Evolutionary conservation across 306 rosid genomes (phyloP), one percentile per base, ranked within the genome.

Genomic region (Vigna mungo): DNA sequence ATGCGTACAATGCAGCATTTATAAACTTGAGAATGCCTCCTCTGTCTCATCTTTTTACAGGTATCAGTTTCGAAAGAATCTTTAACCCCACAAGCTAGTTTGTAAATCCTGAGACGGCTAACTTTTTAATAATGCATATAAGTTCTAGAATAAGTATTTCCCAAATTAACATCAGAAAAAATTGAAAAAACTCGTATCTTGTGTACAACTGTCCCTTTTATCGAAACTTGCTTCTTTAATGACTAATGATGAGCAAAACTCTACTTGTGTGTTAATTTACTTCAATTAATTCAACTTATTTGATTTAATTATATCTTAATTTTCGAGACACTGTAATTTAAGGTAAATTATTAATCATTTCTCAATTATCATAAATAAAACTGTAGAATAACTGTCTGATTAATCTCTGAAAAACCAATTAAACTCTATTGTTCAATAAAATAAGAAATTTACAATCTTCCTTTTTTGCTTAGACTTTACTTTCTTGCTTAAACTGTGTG

Each of bases 1-100:
- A 72, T 67, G 69, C 74, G 83, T 79, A 15, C 75, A 44, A 52
- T 72, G 49, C 46, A 41, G 68, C 67, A 43, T 68, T 78, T 74
- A 78, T 56, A 75, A 49, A 47, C 72, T 49, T 39, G 68, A 67
- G 48, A 53, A 39, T 41, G 76, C 39, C 39, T 34, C 51, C 16
- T 5, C 25, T 18, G 12, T 39, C 10, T 15, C 46, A 41, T 41
- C 56, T 8, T 20, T 23, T n/a, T 61, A 62, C 70, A 0, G 61
- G 71, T 20, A 30, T 62, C 77, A 12, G 58, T 70, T 49, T 25
- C 47, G 21, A 32, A 64, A 16, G 3, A 23, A 17, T 10, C 36
- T 27, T 41, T 18, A 39, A 49, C 6, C 36, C 34, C 36, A 41
- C 13, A 41, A 63, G 25, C 8, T 15, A 30, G 37, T 16, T 37